These are phyloP conservation scores for Pseudevernia furfuracea DNA, from an alignment of 495 filamentous ascomycete species.

Conservation along the genomic window DNA sequence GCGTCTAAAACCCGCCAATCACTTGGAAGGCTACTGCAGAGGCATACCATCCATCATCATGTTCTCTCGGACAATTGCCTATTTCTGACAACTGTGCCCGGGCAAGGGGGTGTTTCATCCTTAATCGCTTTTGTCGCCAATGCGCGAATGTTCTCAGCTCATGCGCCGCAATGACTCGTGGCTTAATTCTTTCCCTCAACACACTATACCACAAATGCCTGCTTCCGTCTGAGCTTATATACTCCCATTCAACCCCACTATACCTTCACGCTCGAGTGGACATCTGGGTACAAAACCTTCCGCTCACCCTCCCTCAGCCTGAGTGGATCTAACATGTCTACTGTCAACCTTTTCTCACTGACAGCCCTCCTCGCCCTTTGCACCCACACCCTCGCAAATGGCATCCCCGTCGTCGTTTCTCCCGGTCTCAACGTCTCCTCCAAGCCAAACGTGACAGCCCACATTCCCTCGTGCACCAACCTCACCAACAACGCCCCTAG, in stretches of 20 bases:
- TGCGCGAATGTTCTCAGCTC: conserved; percentile 8
- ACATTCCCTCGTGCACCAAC: conserved; percentile 37
- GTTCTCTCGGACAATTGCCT: conserved; percentile 7
- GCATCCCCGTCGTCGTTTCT: conserved; percentile 23
- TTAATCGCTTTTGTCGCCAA: conserved; percentile 17
- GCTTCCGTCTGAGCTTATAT: conserved; percentile 1
- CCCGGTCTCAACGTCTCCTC: conserved; percentile 40
- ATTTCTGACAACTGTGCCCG: conserved; percentile 1
- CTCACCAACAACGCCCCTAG: conserved; percentile 22
- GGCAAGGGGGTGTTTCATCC: conserved; percentile 5
- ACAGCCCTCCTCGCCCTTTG: conserved; percentile 42
- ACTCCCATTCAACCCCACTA: not conserved
- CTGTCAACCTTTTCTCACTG: conserved; percentile 35
- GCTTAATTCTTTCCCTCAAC: not conserved
- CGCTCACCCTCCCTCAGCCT: not conserved
- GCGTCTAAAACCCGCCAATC: not conserved
- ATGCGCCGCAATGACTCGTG: conserved; percentile 12
- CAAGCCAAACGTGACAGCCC: conserved; percentile 11
- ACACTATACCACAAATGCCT: not conserved
- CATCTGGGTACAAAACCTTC: too few relatives aligned
- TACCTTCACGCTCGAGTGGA: not conserved
- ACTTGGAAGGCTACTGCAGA: not conserved
- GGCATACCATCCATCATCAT: not conserved
- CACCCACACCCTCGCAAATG: conserved; percentile 26
- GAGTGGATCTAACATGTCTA: not conserved